Evolutionary conservation across 768 basidiomycete genomes (phyloP).

Genomic region (Chalciporus piperatus): DNA sequence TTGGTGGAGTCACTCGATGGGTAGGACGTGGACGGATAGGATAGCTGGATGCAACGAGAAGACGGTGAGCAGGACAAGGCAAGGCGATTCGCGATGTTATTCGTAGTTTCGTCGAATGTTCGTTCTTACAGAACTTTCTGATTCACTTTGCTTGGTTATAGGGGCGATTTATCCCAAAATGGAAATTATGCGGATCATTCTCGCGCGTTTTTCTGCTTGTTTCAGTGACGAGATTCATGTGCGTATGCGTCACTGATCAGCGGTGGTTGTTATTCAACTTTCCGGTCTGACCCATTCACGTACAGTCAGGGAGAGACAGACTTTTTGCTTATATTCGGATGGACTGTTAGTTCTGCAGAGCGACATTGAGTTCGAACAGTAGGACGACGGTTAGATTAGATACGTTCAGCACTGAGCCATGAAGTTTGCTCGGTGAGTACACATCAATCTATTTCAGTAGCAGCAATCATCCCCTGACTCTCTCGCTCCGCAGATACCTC

Average conservation of each 20-base stretch:
- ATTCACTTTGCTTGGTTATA: neutral
- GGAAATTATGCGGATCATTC: neutral
- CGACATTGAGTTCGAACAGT: neutral
- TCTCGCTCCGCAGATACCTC: slow-evolving; percentile 47
- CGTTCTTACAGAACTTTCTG: neutral
- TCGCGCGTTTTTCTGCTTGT: neutral
- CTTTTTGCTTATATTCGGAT: slow-evolving; percentile 2
- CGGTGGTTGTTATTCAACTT: neutral
- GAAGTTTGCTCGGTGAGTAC: slow-evolving; percentile 60
- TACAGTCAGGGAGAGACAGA: neutral
- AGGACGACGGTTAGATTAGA: neutral
- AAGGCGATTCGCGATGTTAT: too few species aligned
- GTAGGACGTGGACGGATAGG: neutral
- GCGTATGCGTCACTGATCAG: neutral
- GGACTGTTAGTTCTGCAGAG: neutral
- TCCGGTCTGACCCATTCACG: neutral
- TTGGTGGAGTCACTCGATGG: slow-evolving; percentile 11
- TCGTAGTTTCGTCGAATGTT: neutral
- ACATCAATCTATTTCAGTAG: neutral
- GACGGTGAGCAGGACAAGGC: neutral
- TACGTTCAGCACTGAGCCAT: slow-evolving; percentile 28
- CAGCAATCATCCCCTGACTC: neutral
- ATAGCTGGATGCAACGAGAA: neutral
- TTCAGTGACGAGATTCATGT: neutral
- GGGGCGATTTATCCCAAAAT: neutral